phyloP scores from a whole-genome alignment of 2,329 filamentous ascomycete genomes.

The Chalaropsis thielavioides region DNA sequence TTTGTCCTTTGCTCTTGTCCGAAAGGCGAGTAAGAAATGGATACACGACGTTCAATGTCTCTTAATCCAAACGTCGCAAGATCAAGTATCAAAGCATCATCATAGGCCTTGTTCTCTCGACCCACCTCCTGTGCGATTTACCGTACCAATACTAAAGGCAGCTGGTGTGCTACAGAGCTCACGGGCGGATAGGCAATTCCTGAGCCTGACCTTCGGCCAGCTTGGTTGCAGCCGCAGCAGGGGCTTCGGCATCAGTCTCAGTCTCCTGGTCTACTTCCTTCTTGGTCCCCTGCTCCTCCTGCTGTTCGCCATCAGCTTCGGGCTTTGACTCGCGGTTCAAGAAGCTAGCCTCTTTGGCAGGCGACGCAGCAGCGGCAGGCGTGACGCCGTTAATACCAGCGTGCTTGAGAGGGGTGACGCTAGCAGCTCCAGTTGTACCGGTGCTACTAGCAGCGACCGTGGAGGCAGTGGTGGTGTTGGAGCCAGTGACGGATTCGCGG shows the following conservation, averaged over 20 bases:
- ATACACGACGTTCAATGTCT: neutral
- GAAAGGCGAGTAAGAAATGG: neutral
- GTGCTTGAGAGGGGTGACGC: constrained; percentile 25
- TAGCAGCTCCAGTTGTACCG: constrained; percentile 22
- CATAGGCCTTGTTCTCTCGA: neutral
- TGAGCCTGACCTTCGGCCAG: neutral
- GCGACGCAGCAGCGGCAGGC: constrained; percentile 41
- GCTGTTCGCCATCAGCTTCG: constrained; percentile 24
- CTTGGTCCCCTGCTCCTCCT: constrained; percentile 14
- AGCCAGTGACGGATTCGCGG: constrained; percentile 38
- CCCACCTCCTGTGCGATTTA: neutral
- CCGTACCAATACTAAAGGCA: neutral
- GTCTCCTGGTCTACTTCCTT: constrained; percentile 9
- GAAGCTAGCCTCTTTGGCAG: constrained; percentile 81
- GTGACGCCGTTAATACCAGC: constrained; percentile 27
- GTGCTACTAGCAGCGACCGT: neutral
- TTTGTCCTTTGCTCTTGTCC: neutral
- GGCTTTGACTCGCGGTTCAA: constrained; percentile 67
- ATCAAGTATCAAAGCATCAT: neutral
- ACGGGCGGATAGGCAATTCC: constrained; percentile 9
- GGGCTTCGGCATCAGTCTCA: neutral
- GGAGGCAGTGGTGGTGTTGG: neutral
- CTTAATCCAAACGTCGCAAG: neutral
- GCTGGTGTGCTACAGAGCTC: neutral
- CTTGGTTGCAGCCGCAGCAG: neutral